Base-by-base conservation (phyloP, 2,329 filamentous ascomycete genomes). In the Dactylella cylindrospora region DNA sequence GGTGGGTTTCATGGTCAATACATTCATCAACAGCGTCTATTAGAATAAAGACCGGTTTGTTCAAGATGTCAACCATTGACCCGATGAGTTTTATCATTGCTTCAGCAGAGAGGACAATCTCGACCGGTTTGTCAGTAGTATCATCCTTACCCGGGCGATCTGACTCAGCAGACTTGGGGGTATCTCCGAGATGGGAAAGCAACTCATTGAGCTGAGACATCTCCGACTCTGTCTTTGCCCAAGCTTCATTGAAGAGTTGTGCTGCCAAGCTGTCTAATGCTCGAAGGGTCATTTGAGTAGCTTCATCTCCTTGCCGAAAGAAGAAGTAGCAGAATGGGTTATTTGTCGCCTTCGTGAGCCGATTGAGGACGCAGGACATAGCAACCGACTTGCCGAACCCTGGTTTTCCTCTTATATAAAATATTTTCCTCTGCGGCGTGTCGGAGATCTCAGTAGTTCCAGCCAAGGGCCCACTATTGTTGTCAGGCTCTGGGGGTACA, bases 371-470 rank as follows among this genome's bases (percentile, higher is more conserved):
- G 15, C 31, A 51, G 2, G 36, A 36, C 23, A 41, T 33, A 3
- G 47, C 36, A 9, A 51, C 36, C 9, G 47, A 51, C 26, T 51
- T 51, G n/a, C 47, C 47, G 17, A 41, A 51, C 5, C 47, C 47
- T 15, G 46, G 47, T 22, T 29, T 36, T 10, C 31, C 47, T 1
- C 15, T 22, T 2, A 49, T 33, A 22, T 41, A 51, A 9, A 51
- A 43, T 3, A 51, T 31, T 25, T 12, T 28, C 17, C 19, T 25
- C 23, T 41, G 26, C 22, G 8, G 29, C 5, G 26, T n/a, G 13
- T 41, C 39, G 13, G 22, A 20, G 6, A 41, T 28, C 17, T 41
- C 39, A 15, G 29, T 25, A 2, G 39, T 41, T 8, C 20, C 10
- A 15, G 10, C 22, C 12, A 8, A 28, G 10, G 5, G 13, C 23